Evolutionary conservation across 2,329 filamentous ascomycete species (phyloP).

Genomic region (Fusarium paranaense): DNA sequence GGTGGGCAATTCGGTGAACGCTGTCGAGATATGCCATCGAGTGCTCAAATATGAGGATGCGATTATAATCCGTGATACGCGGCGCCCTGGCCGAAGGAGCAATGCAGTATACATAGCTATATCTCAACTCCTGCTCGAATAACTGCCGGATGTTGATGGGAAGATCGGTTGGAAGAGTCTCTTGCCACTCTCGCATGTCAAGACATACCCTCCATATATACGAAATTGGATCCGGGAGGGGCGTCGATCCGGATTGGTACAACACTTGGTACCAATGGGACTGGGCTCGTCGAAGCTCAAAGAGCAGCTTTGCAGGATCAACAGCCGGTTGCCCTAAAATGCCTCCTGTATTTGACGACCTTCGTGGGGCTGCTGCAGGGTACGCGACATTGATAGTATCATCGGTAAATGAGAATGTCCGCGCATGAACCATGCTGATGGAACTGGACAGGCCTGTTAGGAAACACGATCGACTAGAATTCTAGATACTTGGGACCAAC

Average conservation of each 20-base stretch:
- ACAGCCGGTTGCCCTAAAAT: conserved; percentile 63
- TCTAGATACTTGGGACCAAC: conserved; percentile 35
- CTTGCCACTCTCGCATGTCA: conserved; percentile 84
- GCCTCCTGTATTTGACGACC: conserved; percentile 55
- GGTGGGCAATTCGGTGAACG: conserved; percentile 75
- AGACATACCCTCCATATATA: conserved; percentile 83
- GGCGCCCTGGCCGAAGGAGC: conserved; percentile 83
- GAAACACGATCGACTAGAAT: neutral
- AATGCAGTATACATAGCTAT: conserved; percentile 91
- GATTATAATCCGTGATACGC: conserved; percentile 79
- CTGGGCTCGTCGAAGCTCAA: conserved; percentile 85
- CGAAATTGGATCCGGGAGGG: conserved; percentile 74
- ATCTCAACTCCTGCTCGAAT: conserved; percentile 89
- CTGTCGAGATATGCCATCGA: conserved; percentile 83
- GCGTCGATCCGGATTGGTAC: conserved; percentile 79
- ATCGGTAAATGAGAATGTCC: conserved; percentile 94
- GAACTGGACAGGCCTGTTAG: conserved; percentile 63
- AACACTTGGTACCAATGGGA: conserved; percentile 91
- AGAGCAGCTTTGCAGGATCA: conserved; percentile 80
- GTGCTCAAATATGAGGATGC: conserved; percentile 86
- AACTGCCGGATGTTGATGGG: conserved; percentile 76
- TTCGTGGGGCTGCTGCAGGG: conserved; percentile 63
- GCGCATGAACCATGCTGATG: conserved; percentile 87
- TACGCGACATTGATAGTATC: conserved; percentile 86
- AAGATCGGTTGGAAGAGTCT: conserved; percentile 76